Base-by-base conservation (phyloP, 352 stramenopile genomes). In the Globisporangium cystogenes region DNA sequence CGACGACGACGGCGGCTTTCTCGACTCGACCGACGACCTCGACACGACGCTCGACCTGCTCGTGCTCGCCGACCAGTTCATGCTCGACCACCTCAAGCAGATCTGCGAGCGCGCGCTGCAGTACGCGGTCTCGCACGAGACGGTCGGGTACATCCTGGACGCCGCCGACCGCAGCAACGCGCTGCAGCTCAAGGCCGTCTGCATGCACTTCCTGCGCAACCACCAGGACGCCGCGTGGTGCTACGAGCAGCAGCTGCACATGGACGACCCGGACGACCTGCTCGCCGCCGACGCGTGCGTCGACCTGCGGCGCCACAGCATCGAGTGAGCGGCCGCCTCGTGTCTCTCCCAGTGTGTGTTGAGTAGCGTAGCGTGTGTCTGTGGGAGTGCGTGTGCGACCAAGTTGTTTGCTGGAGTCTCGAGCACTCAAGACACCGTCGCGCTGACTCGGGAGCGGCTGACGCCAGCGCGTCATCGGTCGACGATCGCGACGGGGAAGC, bases 71-170 rank as follows among this genome's bases (percentile, higher is more conserved):
- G 94, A 99, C 65, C 86, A 97, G 69, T 99, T 98, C 72, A 98
- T 98, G 76, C 73, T 99, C 23, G 94, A 99, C 63, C 87, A 98
- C 66, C 67, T 99, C 16, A 99, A 98, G 60, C 91, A 98, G 72
- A 76, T 96, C 31, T 98, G 93, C 67, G 95, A 98, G 59, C 80
- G 67, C 10, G 66, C 84, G 33, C 58, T 98, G 26, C 85, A 96
- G 60, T 66, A 84, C 35, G 74, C 76, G 20, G 81, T 98, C 4
- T 81, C 77, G 45, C 49, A 66, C 12, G 87, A 95, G 18, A 98
- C 81, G 1, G 82, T 96, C 47, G 76, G 91, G 15, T 90, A 88
- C 57, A 83, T 98, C 36, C 53, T 95, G 27, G 75, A 95, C 54
- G 74, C 93, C 27, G 87, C 93, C 6, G 84, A 97, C 31, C 88